Evolutionary conservation across 768 basidiomycete species (phyloP).

Genomic region (Leucogyrophana mollusca): DNA sequence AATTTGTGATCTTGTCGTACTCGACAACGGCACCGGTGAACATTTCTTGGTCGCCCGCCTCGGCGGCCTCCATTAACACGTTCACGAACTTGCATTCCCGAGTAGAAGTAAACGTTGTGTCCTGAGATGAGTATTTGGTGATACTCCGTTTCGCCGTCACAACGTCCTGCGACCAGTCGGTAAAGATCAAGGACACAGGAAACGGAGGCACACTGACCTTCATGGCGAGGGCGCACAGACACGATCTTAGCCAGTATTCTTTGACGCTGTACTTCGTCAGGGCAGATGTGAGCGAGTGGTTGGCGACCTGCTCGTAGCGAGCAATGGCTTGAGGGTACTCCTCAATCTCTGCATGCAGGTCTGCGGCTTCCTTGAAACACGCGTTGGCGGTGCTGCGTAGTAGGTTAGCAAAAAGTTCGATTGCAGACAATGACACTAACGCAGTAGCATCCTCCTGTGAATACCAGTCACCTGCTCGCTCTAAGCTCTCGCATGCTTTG

Average conservation of each 20-base stretch:
- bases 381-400: conserved; percentile 82
- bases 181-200: conserved; percentile 10
- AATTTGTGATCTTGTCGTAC: conserved; percentile 87
- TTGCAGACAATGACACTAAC: conserved; percentile 48
- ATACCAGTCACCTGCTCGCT: conserved; percentile 95
- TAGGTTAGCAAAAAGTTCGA: neutral
- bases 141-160: conserved; percentile 82
- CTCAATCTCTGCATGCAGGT: conserved; percentile 87
- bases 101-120: conserved; percentile 82
- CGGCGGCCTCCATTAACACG: conserved; percentile 75
- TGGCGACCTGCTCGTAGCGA: conserved; percentile 88
- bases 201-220: conserved; percentile 41
- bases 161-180: conserved; percentile 57
- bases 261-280: conserved; percentile 99
- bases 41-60: conserved; percentile 64
- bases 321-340: conserved; percentile 83
- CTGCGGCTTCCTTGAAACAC: conserved; percentile 96
- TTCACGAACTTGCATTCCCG: conserved; percentile 90
- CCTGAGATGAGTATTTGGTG: conserved; percentile 73
- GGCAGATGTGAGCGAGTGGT: conserved; percentile 73
- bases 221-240: conserved; percentile 86
- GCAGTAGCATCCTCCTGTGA: conserved; percentile 95
- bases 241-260: conserved; percentile 91
- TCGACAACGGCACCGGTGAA: conserved; percentile 88
- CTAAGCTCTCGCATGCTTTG: conserved; percentile 88